Conservation (phyloP, 1,139 yeast genomes). For the Yamadazyma mexicana region DNA sequence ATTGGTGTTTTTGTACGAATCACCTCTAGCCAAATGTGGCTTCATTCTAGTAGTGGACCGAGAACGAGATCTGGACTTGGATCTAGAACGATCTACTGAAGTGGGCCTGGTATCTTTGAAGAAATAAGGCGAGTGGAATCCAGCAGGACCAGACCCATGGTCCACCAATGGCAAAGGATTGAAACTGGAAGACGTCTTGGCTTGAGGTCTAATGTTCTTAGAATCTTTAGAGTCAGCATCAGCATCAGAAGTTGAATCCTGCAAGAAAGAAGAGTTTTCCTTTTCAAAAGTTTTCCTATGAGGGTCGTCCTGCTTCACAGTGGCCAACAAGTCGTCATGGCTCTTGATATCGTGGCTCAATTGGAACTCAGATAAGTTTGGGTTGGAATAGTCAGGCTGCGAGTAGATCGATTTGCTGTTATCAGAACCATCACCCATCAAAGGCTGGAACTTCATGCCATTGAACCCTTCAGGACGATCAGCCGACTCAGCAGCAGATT, state of each 20-base stretch:
- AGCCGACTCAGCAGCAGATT: constrained; percentile 9
- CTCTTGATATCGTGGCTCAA: constrained; percentile 40
- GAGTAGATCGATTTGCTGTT: constrained; percentile 16
- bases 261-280: constrained; percentile 10
- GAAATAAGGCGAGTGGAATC: constrained; percentile 48
- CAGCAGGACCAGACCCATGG: constrained; percentile 15
- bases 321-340: constrained; percentile 37
- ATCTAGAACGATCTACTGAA: constrained; percentile 27
- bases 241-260: constrained; percentile 1
- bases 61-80: constrained; percentile 30
- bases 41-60: constrained; percentile 29
- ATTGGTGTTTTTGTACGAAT: constrained; percentile 55
- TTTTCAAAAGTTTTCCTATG: constrained; percentile 21
- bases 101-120: constrained; percentile 35
- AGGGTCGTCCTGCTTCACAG: constrained; percentile 40
- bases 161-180: constrained; percentile 15
- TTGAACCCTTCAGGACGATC: background rate
- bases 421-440: constrained; percentile 6
- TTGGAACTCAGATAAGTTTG: constrained; percentile 49
- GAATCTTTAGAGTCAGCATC: too few relatives aligned
- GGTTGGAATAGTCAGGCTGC: constrained; percentile 41
- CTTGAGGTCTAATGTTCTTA: background rate
- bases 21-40: constrained; percentile 69
- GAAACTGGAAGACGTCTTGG: constrained; percentile 4
- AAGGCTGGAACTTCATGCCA: constrained; percentile 9